Base-by-base conservation (phyloP, 2,329 filamentous ascomycete genomes). In the Alternaria brassicae region DNA sequence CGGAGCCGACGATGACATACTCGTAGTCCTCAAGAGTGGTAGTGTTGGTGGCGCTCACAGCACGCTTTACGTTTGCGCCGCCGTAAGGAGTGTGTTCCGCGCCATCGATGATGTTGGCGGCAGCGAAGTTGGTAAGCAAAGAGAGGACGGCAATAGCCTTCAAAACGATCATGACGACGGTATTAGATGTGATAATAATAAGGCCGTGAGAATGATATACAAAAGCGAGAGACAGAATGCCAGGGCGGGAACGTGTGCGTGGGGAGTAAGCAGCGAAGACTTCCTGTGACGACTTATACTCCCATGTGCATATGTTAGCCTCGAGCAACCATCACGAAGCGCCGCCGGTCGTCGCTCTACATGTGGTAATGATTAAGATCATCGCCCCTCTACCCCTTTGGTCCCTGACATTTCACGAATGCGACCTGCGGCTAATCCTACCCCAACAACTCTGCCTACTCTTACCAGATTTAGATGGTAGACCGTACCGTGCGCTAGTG, bases 1-100 rank as follows among this genome's bases (percentile, higher is more conserved):
- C 86, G 5, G 84, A 86, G 10, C 86, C 86, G 36, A 88, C 84
- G 15, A 88, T 79, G 30, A 88, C 78, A 75, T 87, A 88, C 53
- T 89, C 86, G 65, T 88, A 88, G 23, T 63, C 61, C 12, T 68
- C 50, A 27, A 69, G 59, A 6, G 61, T 62, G 4, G 52, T 61
- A 4, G 48, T 50, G 9, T 53, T 49, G 37, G 67, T 60, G 30
- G 60, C 47, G 27, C 58, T 63, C 30, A 58, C 30, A 5, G 64
- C 60, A 49, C 67, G 65, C 56, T 69, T 71, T 19, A 68, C 64
- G 41, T 69, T 69, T 3, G 40, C 53, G 7, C 66, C 66, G 9
- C 50, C 17, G 47, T 41, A 56, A 12, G 55, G 69, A 17, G 67
- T 68, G 41, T 69, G 66, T 32, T 66, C 41, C 12, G 69, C 63